Base-by-base conservation (phyloP, 257 asterid species). In the Petunia axillaris region DNA sequence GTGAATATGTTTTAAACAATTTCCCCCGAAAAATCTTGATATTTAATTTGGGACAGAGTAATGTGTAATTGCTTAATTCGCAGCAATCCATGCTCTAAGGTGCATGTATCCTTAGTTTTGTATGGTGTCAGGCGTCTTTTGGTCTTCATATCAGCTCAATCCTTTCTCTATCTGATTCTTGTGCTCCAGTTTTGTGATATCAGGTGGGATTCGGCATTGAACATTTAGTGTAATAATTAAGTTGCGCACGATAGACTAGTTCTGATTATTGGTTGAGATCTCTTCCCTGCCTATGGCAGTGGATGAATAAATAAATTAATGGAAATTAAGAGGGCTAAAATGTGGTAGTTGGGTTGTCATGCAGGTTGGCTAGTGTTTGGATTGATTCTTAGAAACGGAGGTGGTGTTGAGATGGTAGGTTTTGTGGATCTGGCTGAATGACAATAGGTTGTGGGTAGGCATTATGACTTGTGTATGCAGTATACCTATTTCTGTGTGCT, bases 281-380 rank as follows among this genome's bases (percentile, higher is more conserved):
- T 68, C 40, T 38, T 64, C 71, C 35, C 55, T 43, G 76, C 76
- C 76, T 43, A 43, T 67, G 39, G n/a, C 57, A 68, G 55, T 68
- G 40, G 76, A 68, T 68, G 57, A 55, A 46, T 68, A 44, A 8
- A 37, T n/a, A 46, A 44, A 68, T 44, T 43, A 46, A 8, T 43
- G 40, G 76, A 8, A 4, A 68, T 8, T 43, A 44, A 44, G 57
- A 68, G 54, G 58, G 9, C 43, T 44, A 6, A 58, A 58, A 58
- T 43, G 57, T 16, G 76, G 14, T 68, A 44, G n/a, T 68, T 68
- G 76, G 75, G 40, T 44, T 68, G 40, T 16, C 39, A 44, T 44
- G 76, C 40, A n/a, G 76, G 40, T 4, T 68, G 76, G 76, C 76
- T 16, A 25, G 25, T 25, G 57, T 68, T 68, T 8, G 40, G 68